Base-by-base conservation (phyloP, 83 land plant species). In the Isoetes engelmannii region DNA sequence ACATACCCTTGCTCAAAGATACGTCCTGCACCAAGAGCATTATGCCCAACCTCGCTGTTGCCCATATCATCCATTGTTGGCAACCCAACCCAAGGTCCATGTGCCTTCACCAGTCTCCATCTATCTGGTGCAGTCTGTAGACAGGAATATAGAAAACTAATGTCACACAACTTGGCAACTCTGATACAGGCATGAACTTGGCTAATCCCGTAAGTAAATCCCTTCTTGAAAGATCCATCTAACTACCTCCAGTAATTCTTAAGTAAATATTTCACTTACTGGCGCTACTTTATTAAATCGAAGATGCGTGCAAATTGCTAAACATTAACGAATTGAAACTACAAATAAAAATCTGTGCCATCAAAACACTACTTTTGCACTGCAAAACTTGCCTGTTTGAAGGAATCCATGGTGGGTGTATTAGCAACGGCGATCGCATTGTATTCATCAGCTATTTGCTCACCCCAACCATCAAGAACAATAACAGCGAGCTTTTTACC, bases 31-130 rank as follows among this genome's bases (percentile, higher is more conserved):
- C 98, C 98, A 56, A 93, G 83, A 44, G 96, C 98, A 75, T 93
- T 93, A 70, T 93, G 98, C 49, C 98, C 98, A 45, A 90, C 98
- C 76, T 93, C 98, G 84, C 96, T 93, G 80, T 93, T 93, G 0
- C 98, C 96, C 98, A 90, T 93, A 71, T 93, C 98, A 72, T 93
- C 98, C 10, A 87, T 92, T 0, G 88, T 84, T 6, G 96, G 98
- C 57, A 93, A 86, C 15, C 98, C 98, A 12, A 93, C 98, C 6
- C 92, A 92, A 44, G 66, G 87, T 5, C 98, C 98, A 65, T 93
- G 96, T 43, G 98, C 98, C 69, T 69, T 81, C 0, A 93, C 69
- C 76, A 89, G 70, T 48, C 86, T 82, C 98, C 98, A 93, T 12
- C 54, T 75, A 7, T 93, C 96, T 37, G 98, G 98, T 9, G 87